Percentiles rank a stretch among this genome's conserved stretches.
Conservation (phyloP, 139 green algal species). For the Edaphochlamys debaryana region DNA sequence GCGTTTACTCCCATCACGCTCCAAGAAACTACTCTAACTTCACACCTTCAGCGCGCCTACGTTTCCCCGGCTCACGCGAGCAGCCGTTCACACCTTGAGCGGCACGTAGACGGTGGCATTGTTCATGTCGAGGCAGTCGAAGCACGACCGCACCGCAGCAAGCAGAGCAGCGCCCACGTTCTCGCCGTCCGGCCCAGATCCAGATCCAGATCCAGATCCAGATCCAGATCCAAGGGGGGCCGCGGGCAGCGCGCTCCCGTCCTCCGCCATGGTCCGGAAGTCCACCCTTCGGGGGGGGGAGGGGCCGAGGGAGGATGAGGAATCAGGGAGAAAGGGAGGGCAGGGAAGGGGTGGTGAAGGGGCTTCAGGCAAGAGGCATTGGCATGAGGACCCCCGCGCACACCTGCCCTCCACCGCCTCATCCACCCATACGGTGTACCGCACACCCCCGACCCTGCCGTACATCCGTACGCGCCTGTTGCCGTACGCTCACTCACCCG, state of each 20-base stretch:
- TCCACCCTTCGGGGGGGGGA: background rate
- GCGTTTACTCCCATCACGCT: too few relatives aligned
- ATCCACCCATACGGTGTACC: background rate
- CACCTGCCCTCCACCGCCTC: background rate
- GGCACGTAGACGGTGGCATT: background rate
- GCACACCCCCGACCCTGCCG: too few relatives aligned
- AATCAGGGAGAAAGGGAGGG: too few relatives aligned
- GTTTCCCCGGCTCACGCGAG: too few relatives aligned
- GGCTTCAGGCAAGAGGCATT: too few relatives aligned
- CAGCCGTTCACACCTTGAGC: too few relatives aligned
- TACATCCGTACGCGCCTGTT: too few relatives aligned
- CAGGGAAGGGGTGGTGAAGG: too few relatives aligned
- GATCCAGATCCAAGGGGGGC: background rate
- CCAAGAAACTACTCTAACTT: too few relatives aligned
- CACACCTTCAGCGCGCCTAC: too few relatives aligned
- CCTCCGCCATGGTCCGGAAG: background rate
- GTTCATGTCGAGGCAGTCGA: background rate
- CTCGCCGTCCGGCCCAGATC: background rate
- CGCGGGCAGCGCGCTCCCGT: too few relatives aligned
- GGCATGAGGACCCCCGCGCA: background rate
- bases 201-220: background rate
- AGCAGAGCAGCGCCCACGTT: background rate
- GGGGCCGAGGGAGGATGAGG: too few relatives aligned
- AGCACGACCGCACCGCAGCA: background rate
- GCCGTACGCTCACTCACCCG: conserved; percentile 25